phyloP scores from a whole-genome alignment of 2,329 filamentous ascomycete genomes.

The Fusarium guadeloupense region DNA sequence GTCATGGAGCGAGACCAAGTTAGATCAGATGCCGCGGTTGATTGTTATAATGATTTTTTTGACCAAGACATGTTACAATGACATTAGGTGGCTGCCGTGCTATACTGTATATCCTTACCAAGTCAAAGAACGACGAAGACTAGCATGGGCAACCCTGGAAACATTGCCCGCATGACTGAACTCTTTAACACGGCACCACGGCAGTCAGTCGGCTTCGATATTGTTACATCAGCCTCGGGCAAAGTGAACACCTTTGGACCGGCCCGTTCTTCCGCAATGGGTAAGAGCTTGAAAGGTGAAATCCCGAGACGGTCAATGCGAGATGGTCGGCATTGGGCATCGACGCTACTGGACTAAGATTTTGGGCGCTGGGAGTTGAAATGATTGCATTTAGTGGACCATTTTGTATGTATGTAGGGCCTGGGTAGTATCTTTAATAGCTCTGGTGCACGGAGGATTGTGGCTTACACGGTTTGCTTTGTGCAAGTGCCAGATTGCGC shows the following conservation, averaged over 20 bases:
- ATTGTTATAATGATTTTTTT: neutral
- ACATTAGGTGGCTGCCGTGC: too few species aligned
- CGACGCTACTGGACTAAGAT: neutral
- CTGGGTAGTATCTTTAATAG: too few species aligned
- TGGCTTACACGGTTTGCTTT: slow-evolving; percentile 13
- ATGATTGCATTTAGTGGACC: neutral
- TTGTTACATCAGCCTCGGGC: neutral
- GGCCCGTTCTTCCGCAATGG: slow-evolving; percentile 10
- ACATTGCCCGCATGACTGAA: neutral
- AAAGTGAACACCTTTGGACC: neutral
- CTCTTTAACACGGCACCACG: neutral
- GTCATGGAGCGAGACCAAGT: slow-evolving; percentile 3
- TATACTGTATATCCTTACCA: too few species aligned
- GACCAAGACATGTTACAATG: too few species aligned
- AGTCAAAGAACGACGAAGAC: too few species aligned
- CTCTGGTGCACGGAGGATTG: too few species aligned
- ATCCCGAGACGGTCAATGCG: neutral
- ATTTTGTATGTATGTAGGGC: too few species aligned
- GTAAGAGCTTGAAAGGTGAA: neutral
- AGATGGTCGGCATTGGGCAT: neutral
- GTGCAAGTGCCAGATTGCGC: slow-evolving; percentile 13
- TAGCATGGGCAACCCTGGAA: too few species aligned
- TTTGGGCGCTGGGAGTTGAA: neutral
- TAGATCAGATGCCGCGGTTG: slow-evolving; percentile 5
- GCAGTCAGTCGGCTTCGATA: neutral